A percentile compares a stretch with the other conserved stretches of the same genome.
phyloP scores from a whole-genome alignment of 1,284 basidiomycete genomes.

The Leccinum pachyderme region DNA sequence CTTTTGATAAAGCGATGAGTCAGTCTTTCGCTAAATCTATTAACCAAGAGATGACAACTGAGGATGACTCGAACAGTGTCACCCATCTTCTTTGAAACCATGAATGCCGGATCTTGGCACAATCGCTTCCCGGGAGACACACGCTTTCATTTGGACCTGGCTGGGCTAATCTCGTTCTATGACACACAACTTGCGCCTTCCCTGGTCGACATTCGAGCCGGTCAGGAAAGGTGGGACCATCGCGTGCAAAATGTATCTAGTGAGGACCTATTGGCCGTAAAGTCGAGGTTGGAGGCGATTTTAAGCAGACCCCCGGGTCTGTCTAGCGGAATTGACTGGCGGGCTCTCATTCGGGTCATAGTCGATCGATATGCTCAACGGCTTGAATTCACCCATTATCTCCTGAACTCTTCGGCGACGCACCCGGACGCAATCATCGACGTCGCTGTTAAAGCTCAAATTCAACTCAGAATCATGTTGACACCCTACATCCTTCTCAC shows the following conservation, averaged over 20 bases:
- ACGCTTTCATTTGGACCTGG: conserved; percentile 35
- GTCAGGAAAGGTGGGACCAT: conserved; percentile 30
- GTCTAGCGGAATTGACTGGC: conserved; percentile 45
- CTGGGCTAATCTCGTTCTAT: conserved; percentile 35
- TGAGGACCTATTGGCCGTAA: conserved; percentile 18
- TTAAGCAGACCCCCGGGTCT: conserved; percentile 15
- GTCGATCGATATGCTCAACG: conserved; percentile 43
- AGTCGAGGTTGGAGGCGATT: conserved; percentile 23
- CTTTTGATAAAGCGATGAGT: not conserved
- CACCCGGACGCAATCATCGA: conserved; percentile 1
- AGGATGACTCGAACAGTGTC: not conserved
- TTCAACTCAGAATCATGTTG: conserved; percentile 21
- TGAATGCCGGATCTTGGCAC: conserved; percentile 36
- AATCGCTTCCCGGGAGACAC: conserved; percentile 37
- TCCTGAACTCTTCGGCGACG: conserved; percentile 29
- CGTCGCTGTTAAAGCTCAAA: conserved; percentile 13
- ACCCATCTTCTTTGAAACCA: conserved; percentile 10
- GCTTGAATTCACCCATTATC: conserved; percentile 39
- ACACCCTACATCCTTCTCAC: conserved; percentile 16
- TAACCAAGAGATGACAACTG: not conserved
- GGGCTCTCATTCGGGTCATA: conserved; percentile 38
- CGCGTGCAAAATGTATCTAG: conserved; percentile 32
- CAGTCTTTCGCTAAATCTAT: not conserved
- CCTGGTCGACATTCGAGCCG: conserved; percentile 26
- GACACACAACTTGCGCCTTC: conserved; percentile 33